Conservation (phyloP, 352 stramenopile species). For the Phytophthora constricta region DNA sequence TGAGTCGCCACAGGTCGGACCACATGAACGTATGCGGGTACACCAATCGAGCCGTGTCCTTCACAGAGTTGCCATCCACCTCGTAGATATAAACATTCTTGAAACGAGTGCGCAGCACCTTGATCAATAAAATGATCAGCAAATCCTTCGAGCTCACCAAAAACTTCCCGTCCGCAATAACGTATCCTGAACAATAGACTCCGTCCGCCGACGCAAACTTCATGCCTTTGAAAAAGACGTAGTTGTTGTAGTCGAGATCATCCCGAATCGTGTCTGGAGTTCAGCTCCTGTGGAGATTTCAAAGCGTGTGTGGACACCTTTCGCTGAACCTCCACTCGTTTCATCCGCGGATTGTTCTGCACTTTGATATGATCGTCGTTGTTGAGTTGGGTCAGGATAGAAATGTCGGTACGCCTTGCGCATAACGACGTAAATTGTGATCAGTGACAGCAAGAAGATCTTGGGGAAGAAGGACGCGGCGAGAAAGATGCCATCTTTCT, state of each 20-base stretch:
- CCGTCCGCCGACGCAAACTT: constrained; percentile 36
- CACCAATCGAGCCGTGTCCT: background rate
- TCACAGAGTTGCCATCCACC: constrained; percentile 18
- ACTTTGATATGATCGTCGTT: background rate
- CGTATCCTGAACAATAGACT: constrained; percentile 34
- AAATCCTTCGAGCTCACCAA: constrained; percentile 35
- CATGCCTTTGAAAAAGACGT: constrained; percentile 33
- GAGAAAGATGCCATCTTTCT: background rate
- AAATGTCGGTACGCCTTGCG: constrained; percentile 7
- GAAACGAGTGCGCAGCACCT: constrained; percentile 18
- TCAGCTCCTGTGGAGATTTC: constrained; percentile 21
- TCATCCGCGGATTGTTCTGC: constrained; percentile 1
- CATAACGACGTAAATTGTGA: background rate
- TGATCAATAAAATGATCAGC: constrained; percentile 28
- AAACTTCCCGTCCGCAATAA: constrained; percentile 36
- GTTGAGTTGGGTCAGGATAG: constrained; percentile 2
- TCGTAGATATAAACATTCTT: constrained; percentile 37
- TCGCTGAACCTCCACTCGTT: background rate
- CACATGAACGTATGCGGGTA: background rate
- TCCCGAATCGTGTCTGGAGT: constrained; percentile 21
- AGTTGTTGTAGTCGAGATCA: constrained; percentile 39
- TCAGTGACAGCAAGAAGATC: constrained; percentile 1
- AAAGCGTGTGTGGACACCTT: constrained; percentile 17
- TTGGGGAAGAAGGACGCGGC: constrained; percentile 1
- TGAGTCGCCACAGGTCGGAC: background rate